These are phyloP conservation scores for Magnolia sinica DNA, from an alignment of 164 flowering plant species.

Conservation along the genomic window DNA sequence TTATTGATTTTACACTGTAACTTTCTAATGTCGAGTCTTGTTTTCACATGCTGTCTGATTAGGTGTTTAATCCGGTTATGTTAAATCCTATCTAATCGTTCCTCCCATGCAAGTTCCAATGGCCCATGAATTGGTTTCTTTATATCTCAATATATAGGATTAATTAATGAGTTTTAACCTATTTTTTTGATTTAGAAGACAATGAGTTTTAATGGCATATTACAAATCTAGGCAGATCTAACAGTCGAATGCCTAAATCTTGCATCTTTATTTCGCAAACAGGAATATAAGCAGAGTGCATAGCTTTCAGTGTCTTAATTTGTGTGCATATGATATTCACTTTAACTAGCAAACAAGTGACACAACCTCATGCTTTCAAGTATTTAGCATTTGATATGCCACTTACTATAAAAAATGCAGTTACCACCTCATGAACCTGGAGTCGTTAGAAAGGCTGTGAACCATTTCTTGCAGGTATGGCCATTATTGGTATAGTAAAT, in stretches of 20 bases:
- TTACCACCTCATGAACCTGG: constrained; percentile 88
- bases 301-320: not conserved
- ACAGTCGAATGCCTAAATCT: not conserved
- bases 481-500: constrained; percentile 2
- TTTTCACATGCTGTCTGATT: no score
- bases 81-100: no score
- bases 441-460: constrained; percentile 81
- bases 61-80: no score
- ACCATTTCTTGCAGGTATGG: constrained; percentile 89
- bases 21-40: no score
- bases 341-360: not conserved
- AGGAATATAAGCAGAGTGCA: not conserved
- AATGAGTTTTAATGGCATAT: no score
- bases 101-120: no score
- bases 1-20: no score
- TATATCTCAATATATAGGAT: no score
- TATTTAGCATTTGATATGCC: not conserved
- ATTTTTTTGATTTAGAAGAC: no score
- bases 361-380: not conserved
- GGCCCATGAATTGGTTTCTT: no score
- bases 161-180: no score
- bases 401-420: constrained; percentile 40
- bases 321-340: not conserved
- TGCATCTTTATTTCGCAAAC: not conserved
- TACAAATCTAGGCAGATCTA: no score